Evolutionary conservation across 371 early-diverging fungal genomes (phyloP), one percentile per base, ranked within the genome.

Genomic region (Lichtheimia hyalospora): DNA sequence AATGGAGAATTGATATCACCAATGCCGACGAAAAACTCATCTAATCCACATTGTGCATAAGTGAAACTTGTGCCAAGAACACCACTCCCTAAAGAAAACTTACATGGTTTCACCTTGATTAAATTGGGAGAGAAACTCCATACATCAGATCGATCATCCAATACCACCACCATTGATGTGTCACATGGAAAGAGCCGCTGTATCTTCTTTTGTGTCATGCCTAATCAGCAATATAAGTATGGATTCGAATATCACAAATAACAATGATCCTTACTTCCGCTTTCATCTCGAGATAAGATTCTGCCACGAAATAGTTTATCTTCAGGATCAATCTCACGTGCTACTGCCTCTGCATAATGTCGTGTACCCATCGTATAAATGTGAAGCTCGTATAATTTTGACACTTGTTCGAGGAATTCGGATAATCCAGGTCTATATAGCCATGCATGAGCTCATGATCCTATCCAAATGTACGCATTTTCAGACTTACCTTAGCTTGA

Each of bases 281-380:
- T 97, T 50, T 99, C 99, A 66, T 97, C 96, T 16, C 99, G 83
- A 4, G 98, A 95, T 43, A 99, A 74, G 54, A 99, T 96, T 34
- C 99, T 84, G 34, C 92, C 93, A 20, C 88, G 83, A 64, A 99
- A 99, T 18, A 88, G 76, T 15, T 64, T 81, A 7, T 86, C 72
- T 13, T 86, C 79, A 0, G 96, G 96, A 74, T 99, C 99, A 48
- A 99, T 86, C 10, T 91, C 84, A 13, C 82, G 79, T 0, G 93
- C 92, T 4, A 99, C 94, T 3, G 90, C 89, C 27, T 89, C 79
- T 25, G 99, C 99, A 77, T 99, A 99, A 53, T 84, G 82, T 16
- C 96, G 83, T 3, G 95, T 94, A 14, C 99, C 99, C 98, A 99
- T 97, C 3, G 99, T 99, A 71, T 99, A 99, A 55, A 99, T 94